A percentile compares a stretch with the other conserved stretches of the same genome.
Evolutionary conservation across 495 filamentous ascomycete species (phyloP).

Genomic region (Penicillium roqueforti): DNA sequence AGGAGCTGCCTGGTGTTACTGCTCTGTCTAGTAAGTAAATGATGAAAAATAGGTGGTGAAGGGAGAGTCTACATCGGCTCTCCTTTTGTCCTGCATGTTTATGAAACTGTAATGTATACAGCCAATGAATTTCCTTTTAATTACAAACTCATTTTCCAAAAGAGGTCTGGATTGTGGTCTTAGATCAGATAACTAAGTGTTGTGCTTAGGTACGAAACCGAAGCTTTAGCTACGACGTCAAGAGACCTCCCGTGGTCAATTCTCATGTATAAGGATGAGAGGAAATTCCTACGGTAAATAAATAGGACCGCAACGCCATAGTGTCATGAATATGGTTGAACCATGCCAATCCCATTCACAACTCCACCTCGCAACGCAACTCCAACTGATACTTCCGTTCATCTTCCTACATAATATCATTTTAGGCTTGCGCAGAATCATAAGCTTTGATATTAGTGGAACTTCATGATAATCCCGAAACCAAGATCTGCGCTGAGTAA

Average conservation of each 20-base stretch:
- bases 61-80: not conserved
- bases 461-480: not conserved
- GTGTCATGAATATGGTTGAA: not conserved
- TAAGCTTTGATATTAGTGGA: not conserved
- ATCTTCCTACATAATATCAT: not conserved
- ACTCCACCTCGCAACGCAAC: too few relatives aligned
- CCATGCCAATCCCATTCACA: not conserved
- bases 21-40: slow-evolving; percentile 87
- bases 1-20: slow-evolving; percentile 89
- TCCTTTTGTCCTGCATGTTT: slow-evolving; percentile 13
- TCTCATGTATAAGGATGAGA: not conserved
- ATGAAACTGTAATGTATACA: slow-evolving; percentile 34
- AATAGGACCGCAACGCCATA: not conserved
- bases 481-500: not conserved
- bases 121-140: slow-evolving; percentile 18
- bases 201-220: slow-evolving; percentile 27
- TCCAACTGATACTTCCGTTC: not conserved
- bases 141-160: not conserved
- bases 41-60: slow-evolving; percentile 9
- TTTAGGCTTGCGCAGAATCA: not conserved
- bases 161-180: not conserved
- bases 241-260: not conserved
- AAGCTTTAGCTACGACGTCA: slow-evolving; percentile 14
- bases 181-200: slow-evolving; percentile 11
- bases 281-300: not conserved